Conservation (phyloP, 2,329 filamentous ascomycete genomes). For the Trichoderma cornu-damae region DNA sequence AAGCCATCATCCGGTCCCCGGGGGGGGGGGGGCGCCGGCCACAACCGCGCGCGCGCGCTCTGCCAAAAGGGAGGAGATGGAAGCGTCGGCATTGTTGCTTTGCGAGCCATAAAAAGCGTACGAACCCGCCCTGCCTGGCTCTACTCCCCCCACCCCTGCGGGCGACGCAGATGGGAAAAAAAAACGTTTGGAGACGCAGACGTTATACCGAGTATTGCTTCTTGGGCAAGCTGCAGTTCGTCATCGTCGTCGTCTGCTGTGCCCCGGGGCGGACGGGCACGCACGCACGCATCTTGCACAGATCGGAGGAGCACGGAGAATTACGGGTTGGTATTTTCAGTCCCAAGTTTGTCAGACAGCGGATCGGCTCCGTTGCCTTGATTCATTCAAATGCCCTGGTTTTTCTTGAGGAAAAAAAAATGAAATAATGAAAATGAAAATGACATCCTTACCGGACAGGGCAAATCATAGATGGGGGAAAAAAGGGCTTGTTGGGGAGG, state of each 20-base stretch:
- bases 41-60: background rate
- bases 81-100: no score
- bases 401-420: no score
- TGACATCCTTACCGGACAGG: background rate
- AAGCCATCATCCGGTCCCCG: background rate
- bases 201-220: no score
- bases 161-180: no score
- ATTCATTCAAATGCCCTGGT: background rate
- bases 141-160: no score
- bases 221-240: no score
- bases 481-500: background rate
- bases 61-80: background rate
- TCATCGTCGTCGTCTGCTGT: no score
- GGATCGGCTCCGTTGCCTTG: slow-evolving; percentile 6
- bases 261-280: background rate
- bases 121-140: no score
- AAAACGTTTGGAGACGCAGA: no score
- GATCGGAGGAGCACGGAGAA: slow-evolving; percentile 4
- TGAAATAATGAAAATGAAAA: no score
- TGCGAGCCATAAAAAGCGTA: no score
- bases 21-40: slow-evolving; percentile 3
- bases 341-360: background rate
- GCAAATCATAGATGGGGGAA: slow-evolving; percentile 1
- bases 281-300: background rate
- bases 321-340: slow-evolving; percentile 2